Evolutionary conservation across 257 asterid genomes (phyloP), one percentile per base, ranked within the genome.

Genomic region (Orobanche coerulescens): DNA sequence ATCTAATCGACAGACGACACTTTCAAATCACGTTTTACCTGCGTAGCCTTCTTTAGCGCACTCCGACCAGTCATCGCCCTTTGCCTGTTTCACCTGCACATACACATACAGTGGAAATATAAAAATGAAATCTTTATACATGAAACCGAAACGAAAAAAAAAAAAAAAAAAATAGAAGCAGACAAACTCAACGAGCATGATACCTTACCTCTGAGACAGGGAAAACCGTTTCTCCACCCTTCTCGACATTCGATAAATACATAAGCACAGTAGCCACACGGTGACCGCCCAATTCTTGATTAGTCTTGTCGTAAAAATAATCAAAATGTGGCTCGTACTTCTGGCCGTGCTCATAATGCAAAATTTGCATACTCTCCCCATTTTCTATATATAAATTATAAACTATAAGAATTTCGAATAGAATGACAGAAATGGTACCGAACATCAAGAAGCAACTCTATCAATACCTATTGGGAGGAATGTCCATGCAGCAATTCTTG

Each of bases 241-340:
- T 74, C 37, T 67, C 77, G 37, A 89, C 90, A 25, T 84, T 53
- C 1, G 96, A 84, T 53, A 86, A 79, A 73, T 93, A 89, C 95
- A 84, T 84, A 49, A 93, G 95, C 61, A 93, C 96, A 1, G 99
- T 89, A 53, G 97, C 99, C 52, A 93, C 67, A 14, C 94, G 79
- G 67, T 93, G 92, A 49, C 97, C 96, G 12, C 99, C 96, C 56
- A 77, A 46, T 78, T 77, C 76, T 67, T 67, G 95, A 82, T 93
- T 86, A 73, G 71, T 75, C 72, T 77, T 70, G 76, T 86, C 97
- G 14, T 62, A 86, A 70, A 89, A 89, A 74, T 16, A 89, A 76
- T 93, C 95, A 58, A 62, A 83, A 82, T 86, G 97, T 30, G 96
- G 96, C 65, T 89, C 97, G 42, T 93, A 89, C 62, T 89, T 93